Evolutionary conservation across 108 stramenopile genomes (phyloP), one percentile per base, ranked within the genome.

Genomic region (Skeletonema menzelii): DNA sequence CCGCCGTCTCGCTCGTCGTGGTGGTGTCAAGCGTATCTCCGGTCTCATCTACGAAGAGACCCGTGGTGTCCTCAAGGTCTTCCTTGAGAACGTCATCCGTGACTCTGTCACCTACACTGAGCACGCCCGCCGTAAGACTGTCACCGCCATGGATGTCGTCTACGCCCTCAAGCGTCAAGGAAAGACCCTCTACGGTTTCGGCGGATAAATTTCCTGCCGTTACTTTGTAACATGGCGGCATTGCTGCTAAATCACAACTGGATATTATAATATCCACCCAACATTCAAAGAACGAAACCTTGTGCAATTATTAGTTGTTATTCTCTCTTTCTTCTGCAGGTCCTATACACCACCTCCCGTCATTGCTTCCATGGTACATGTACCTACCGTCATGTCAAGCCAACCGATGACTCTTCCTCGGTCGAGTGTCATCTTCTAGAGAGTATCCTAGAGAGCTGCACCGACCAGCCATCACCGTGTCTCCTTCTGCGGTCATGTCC

Each of bases 1-100:
- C 83, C 96, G 97, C 68, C 97, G 97, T 90, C 91, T 99, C 56
- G 98, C 98, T 17, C 97, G 98, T 86, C 96, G 97, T 90, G 98
- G 98, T 69, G 90, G 96, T 85, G 97, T 99, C 61, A 99, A 99
- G 94, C 97, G 98, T 91, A 99, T 99, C 93, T 97, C 96, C 37
- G 97, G 98, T 71, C 90, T 97, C 83, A 98, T 99, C 89, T 99
- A 99, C 90, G 98, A 99, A 71, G 92, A 94, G 75, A 91, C 93
- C 62, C 89, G 90, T 75, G 30, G 30, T 31, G 30, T 31, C 30
- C 30, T 31, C 30, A 31, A 31, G 30, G 30, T 31, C 30, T 31
- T 31, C 30, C 30, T 31, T 31, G 30, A 31, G 30, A 31, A 31
- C 30, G 30, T 31, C 30, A 31, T 31, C 30, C 30, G 30, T 31